These are phyloP conservation scores for Teunomyces panamensis DNA, from an alignment of 805 yeast genomes.

Conservation along the genomic window DNA sequence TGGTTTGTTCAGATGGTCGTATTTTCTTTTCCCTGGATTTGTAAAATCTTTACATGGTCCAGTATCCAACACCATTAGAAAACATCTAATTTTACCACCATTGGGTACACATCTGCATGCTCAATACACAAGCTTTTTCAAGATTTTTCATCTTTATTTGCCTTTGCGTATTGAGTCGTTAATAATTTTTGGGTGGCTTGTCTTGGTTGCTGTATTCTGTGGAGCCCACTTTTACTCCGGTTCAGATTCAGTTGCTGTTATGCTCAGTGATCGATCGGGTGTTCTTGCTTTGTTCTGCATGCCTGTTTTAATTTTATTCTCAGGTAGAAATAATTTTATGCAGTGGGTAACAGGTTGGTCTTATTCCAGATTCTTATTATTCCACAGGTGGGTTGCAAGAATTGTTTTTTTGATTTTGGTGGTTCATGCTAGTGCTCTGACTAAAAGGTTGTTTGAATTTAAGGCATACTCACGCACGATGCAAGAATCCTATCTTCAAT, in stretches of 20 bases:
- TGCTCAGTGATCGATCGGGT: constrained; percentile 50
- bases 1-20: constrained; percentile 21
- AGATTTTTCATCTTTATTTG: not conserved
- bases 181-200: constrained; percentile 17
- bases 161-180: constrained; percentile 29
- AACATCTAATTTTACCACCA: constrained; percentile 17
- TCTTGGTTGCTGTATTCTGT: constrained; percentile 13
- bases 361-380: constrained; percentile 36
- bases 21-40: constrained; percentile 19
- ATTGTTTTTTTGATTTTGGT: constrained; percentile 1
- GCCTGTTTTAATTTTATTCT: constrained; percentile 56
- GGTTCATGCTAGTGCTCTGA: constrained; percentile 44
- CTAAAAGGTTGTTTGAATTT: constrained; percentile 19
- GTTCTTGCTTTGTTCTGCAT: constrained; percentile 40
- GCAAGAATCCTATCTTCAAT: constrained; percentile 15
- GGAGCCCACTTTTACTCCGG: constrained; percentile 7
- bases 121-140: not conserved
- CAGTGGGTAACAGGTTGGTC: constrained; percentile 60
- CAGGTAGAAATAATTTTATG: constrained; percentile 61
- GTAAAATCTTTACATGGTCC: constrained; percentile 16
- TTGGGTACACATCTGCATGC: constrained; percentile 11
- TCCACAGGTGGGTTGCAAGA: constrained; percentile 37
- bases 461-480: not conserved
- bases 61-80: constrained; percentile 16
- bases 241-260: constrained; percentile 10